Percentiles rank a stretch among this genome's conserved stretches.
phyloP scores from a whole-genome alignment of 331 rosid species.

The Saraca asoca region DNA sequence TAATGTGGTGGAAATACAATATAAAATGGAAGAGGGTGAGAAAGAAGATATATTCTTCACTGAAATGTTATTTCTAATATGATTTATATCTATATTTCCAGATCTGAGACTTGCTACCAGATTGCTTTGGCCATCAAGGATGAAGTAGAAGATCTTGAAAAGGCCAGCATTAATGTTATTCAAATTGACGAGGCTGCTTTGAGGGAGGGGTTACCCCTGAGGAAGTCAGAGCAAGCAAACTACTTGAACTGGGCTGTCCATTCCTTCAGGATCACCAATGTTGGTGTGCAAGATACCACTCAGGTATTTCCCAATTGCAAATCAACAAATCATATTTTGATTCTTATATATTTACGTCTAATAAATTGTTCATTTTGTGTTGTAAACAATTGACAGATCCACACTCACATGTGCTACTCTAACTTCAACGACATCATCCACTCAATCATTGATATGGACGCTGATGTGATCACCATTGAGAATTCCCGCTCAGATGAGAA shows the following conservation, averaged over 20 bases:
- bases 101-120: slow-evolving; percentile 88
- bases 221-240: slow-evolving; percentile 89
- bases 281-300: slow-evolving; percentile 79
- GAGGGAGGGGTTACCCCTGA: slow-evolving; percentile 89
- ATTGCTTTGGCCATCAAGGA: slow-evolving; percentile 97
- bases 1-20: neutral
- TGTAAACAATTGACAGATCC: slow-evolving; percentile 59
- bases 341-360: neutral
- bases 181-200: slow-evolving; percentile 98
- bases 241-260: slow-evolving; percentile 99
- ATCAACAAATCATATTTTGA: neutral
- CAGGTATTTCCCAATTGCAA: slow-evolving; percentile 57
- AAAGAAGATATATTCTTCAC: neutral
- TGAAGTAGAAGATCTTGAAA: slow-evolving; percentile 97
- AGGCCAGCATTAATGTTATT: slow-evolving; percentile 77
- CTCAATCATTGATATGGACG: slow-evolving; percentile 86
- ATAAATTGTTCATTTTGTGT: neutral
- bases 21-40: neutral
- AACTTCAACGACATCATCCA: slow-evolving; percentile 85
- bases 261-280: slow-evolving; percentile 89
- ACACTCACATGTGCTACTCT: slow-evolving; percentile 99
- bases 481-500: slow-evolving; percentile 95
- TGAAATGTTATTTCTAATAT: slow-evolving; percentile 30
- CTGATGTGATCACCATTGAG: slow-evolving; percentile 89
- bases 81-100: slow-evolving; percentile 35